Evolutionary conservation across 164 flowering plant genomes (phyloP).

Genomic region (Liriodendron chinense): DNA sequence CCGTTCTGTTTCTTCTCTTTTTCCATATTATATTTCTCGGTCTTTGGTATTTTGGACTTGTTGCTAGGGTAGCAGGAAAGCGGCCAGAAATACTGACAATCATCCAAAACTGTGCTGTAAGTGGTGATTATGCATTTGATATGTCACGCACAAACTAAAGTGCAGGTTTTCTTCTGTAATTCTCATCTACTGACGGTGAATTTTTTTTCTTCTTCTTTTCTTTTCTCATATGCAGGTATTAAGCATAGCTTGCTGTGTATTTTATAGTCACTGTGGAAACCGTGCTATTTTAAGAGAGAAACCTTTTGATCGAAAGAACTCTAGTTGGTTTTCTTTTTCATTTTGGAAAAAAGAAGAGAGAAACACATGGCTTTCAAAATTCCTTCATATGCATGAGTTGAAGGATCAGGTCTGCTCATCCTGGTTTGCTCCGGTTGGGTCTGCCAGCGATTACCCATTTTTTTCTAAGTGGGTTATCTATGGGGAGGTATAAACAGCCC

Average conservation of each 20-base stretch:
- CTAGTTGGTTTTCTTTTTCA: conserved; percentile 52
- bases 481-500: conserved; percentile 66
- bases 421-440: conserved; percentile 99
- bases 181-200: background rate
- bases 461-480: conserved; percentile 98
- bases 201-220: conserved; percentile 5
- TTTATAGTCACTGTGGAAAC: conserved; percentile 97
- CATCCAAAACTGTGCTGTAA: conserved; percentile 95
- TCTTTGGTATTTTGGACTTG: conserved; percentile 96
- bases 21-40: conserved; percentile 88
- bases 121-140: conserved; percentile 23
- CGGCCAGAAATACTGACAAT: conserved; percentile 84
- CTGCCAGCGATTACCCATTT: conserved; percentile 95
- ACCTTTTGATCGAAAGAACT: conserved; percentile 52
- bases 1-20: conserved; percentile 79
- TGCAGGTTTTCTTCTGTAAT: background rate
- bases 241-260: conserved; percentile 96
- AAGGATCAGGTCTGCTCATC: conserved; percentile 93
- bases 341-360: conserved; percentile 73
- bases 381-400: conserved; percentile 67
- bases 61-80: conserved; percentile 94
- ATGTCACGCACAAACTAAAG: background rate
- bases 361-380: conserved; percentile 67
- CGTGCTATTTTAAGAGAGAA: conserved; percentile 63
- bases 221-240: conserved; percentile 57